These are phyloP conservation scores for Tuber umbilicatum DNA, from an alignment of 495 filamentous ascomycete genomes.

Conservation along the genomic window DNA sequence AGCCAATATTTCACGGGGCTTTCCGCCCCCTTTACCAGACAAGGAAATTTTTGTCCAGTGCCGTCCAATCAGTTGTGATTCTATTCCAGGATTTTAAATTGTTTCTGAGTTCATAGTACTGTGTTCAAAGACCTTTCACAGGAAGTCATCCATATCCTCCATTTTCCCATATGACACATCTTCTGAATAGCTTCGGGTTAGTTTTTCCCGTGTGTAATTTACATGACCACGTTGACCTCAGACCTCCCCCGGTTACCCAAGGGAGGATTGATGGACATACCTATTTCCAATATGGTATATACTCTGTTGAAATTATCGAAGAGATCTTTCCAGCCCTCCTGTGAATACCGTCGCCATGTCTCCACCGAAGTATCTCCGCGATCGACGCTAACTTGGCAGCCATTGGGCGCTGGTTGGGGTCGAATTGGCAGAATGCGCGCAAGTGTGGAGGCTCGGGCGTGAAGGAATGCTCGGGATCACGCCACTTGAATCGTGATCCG, in stretches of 20 bases:
- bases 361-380: background rate
- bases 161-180: background rate
- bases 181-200: background rate
- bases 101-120: background rate
- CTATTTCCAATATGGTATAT: background rate
- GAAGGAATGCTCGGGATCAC: no score
- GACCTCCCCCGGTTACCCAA: background rate
- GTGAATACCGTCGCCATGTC: background rate
- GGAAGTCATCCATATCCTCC: background rate
- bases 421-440: background rate
- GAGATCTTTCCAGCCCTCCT: background rate
- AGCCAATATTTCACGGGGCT: background rate
- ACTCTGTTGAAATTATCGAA: background rate
- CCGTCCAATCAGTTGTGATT: background rate
- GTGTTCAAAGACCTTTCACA: background rate
- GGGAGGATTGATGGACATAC: background rate
- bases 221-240: background rate
- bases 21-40: background rate
- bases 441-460: background rate
- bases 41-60: background rate
- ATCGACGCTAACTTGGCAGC: background rate
- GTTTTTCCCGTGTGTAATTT: background rate
- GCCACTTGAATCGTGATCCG: no score
- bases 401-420: background rate
- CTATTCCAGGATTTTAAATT: background rate